A percentile compares a stretch with the other conserved stretches of the same genome.
phyloP scores from a whole-genome alignment of 2,329 filamentous ascomycete genomes.

The Coleophoma crateriformis region DNA sequence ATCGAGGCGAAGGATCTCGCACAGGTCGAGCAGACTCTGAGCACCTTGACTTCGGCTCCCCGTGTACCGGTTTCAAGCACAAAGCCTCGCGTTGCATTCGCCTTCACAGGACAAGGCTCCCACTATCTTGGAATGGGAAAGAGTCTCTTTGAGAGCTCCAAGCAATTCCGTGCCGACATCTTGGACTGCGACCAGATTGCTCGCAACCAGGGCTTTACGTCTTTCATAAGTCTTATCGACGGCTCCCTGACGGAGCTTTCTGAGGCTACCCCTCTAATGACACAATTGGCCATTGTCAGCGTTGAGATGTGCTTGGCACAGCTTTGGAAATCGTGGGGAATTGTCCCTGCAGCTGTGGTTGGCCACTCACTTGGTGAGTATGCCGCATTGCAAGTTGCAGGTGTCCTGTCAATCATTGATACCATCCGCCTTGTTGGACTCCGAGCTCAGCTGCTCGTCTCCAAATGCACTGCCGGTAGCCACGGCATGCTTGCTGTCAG shows the following conservation, averaged over 20 bases:
- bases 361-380: slow-evolving; percentile 69
- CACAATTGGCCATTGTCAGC: slow-evolving; percentile 48
- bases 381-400: slow-evolving; percentile 64
- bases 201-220: slow-evolving; percentile 18
- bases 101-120: slow-evolving; percentile 39
- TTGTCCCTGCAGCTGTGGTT: slow-evolving; percentile 48
- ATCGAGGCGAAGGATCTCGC: slow-evolving; percentile 28
- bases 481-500: slow-evolving; percentile 60
- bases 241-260: slow-evolving; percentile 30
- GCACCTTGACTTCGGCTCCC: not conserved
- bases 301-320: slow-evolving; percentile 51
- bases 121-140: slow-evolving; percentile 25
- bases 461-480: slow-evolving; percentile 28
- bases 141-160: slow-evolving; percentile 30
- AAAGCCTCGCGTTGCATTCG: slow-evolving; percentile 25
- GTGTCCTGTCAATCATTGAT: slow-evolving; percentile 65
- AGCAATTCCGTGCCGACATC: slow-evolving; percentile 18
- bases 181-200: slow-evolving; percentile 18
- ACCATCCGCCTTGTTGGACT: slow-evolving; percentile 66
- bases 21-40: not conserved
- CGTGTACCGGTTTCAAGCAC: not conserved
- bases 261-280: slow-evolving; percentile 40
- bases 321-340: slow-evolving; percentile 51
- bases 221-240: slow-evolving; percentile 32
- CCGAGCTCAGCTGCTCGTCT: slow-evolving; percentile 41